Base-by-base conservation (phyloP, 108 stramenopile species). In the Fragilaria radians region DNA sequence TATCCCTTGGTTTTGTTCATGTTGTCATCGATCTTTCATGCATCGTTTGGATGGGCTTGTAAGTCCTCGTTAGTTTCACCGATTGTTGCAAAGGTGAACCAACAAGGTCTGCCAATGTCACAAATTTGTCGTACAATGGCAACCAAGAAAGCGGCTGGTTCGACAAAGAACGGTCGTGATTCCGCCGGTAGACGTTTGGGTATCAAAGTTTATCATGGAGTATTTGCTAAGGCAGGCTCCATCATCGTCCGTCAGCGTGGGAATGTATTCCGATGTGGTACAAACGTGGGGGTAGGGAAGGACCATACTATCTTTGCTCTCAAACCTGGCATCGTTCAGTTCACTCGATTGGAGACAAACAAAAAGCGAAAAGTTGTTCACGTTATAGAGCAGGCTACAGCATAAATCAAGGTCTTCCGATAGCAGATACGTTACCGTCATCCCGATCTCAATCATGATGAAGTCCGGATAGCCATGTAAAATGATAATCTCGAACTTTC, bases 191-290 rank as follows among this genome's bases (percentile, higher is more conserved):
- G 92, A 55, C 84, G 98, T 22, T 73, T 98, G 28, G 98, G 98
- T 45, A 81, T 99, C 49, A 99, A 99, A 62, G 77, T 93, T 2
- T 91, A 73, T 46, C 91, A 90, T 26, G 86, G 91, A 22, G 60
- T 51, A 32, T 14, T 60, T 5, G 95, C 90, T 62, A 83, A 73
- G 29, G 78, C 93, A 21, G 97, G 97, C 28, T 85, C 82, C 42
- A 99, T 99, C 53, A 81, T 99, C n/a, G 80, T 98, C 0, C 80
- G 98, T 46, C 98, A 99, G 66, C 76, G 98, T 7, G 98, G 98
- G 26, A 82, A 76, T 53, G 95, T 88, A 58, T 96, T 87, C 53
- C 69, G 77, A 34, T 74, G 83, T 26, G 98, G 96, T 24, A 85
- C 84, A 2, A 92, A 88, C 54, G 96, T 96, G 14, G 89, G 91